These are phyloP conservation scores for Kwoniella bestiolae DNA, from an alignment of 768 basidiomycete species.

Conservation along the genomic window DNA sequence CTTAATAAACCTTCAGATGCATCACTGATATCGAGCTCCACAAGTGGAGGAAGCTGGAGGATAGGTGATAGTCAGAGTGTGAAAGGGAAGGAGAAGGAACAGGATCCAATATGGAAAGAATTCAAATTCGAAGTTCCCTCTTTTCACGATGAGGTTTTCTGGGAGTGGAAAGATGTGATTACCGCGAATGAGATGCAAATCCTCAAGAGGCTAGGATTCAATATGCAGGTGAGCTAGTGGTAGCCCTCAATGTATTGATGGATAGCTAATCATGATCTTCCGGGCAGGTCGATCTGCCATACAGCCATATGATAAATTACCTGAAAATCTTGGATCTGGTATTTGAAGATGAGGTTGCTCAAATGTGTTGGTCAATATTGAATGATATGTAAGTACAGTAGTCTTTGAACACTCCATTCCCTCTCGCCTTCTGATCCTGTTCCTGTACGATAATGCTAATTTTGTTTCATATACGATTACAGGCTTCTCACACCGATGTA, in stretches of 20 bases:
- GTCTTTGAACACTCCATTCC: background rate
- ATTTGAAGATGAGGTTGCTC: slow-evolving; percentile 69
- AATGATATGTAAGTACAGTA: slow-evolving; percentile 81
- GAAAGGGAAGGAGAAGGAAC: slow-evolving; percentile 40
- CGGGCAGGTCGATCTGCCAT: slow-evolving; percentile 77
- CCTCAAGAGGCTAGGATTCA: slow-evolving; percentile 92
- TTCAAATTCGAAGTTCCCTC: slow-evolving; percentile 50
- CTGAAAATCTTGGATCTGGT: slow-evolving; percentile 85
- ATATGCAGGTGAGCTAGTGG: slow-evolving; percentile 67
- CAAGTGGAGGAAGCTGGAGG: slow-evolving; percentile 23
- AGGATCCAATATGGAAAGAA: slow-evolving; percentile 39
- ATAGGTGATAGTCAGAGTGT: slow-evolving; percentile 74
- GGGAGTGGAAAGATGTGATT: slow-evolving; percentile 87
- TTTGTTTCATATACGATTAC: too few relatives aligned
- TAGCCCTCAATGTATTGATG: too few relatives aligned
- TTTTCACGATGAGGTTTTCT: slow-evolving; percentile 64
- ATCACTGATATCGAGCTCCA: slow-evolving; percentile 30
- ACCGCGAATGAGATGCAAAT: slow-evolving; percentile 98
- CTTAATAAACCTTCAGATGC: slow-evolving; percentile 59
- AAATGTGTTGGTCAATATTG: slow-evolving; percentile 87
- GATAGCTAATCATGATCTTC: background rate
- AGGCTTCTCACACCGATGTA: slow-evolving; percentile 94
- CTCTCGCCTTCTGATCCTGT: background rate
- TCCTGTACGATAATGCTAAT: background rate
- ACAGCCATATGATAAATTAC: slow-evolving; percentile 93